Conservation (phyloP, 2,329 filamentous ascomycete species). For the Byssochlamys sp. region DNA sequence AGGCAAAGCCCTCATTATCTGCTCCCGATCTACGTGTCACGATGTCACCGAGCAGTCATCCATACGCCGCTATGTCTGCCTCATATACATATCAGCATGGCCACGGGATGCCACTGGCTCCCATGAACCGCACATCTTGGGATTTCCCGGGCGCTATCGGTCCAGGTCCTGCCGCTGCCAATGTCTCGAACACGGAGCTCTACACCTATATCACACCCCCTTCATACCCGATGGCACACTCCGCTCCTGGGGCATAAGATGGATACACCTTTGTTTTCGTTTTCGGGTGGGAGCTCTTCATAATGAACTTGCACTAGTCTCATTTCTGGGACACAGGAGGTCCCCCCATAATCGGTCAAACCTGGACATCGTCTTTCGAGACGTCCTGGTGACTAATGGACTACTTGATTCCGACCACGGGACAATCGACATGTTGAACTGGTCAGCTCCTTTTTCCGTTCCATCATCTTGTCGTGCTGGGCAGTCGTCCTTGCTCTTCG, state of each 20-base stretch:
- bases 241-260: constrained; percentile 15
- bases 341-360: background rate
- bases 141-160: constrained; percentile 26
- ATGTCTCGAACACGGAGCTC: constrained; percentile 15
- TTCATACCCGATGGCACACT: constrained; percentile 23
- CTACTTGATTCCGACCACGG: background rate
- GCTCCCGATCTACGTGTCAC: constrained; percentile 30
- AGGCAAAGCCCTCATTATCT: constrained; percentile 14
- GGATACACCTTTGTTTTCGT: background rate
- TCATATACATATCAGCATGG: constrained; percentile 25
- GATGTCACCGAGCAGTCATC: constrained; percentile 20
- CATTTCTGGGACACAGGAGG: background rate
- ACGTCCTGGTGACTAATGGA: background rate
- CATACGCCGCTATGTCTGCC: constrained; percentile 21
- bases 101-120: constrained; percentile 22
- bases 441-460: background rate
- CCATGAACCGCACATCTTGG: constrained; percentile 27
- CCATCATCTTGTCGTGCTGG: background rate
- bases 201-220: constrained; percentile 26
- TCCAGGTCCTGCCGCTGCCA: constrained; percentile 17
- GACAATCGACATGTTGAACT: background rate
- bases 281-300: too few relatives aligned
- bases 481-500: background rate
- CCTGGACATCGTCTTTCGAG: background rate
- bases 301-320: background rate